Conservation (phyloP, 2,329 filamentous ascomycete genomes). For the Aspergillus fijiensis region DNA sequence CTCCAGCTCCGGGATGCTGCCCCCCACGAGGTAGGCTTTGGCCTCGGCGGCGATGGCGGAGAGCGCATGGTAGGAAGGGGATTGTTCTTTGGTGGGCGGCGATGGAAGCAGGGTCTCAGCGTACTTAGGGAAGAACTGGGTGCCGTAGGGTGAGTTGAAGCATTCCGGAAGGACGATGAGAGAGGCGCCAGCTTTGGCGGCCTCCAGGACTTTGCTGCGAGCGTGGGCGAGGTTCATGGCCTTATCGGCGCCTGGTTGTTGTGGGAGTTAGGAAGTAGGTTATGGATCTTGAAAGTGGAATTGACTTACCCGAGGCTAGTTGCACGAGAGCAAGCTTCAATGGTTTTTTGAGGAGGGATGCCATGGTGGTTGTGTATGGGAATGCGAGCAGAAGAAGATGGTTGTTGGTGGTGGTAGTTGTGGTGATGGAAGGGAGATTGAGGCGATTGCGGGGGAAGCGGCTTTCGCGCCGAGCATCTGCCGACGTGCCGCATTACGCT, state of each 20-base stretch:
- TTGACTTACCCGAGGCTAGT: slow-evolving; percentile 63
- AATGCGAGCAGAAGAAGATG: background rate
- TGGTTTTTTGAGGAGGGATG: slow-evolving; percentile 67
- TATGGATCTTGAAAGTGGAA: slow-evolving; percentile 5
- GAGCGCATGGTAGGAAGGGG: slow-evolving; percentile 83
- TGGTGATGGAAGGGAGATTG: background rate
- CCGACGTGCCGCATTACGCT: too few relatives aligned
- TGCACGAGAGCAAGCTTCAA: slow-evolving; percentile 81
- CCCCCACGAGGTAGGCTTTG: slow-evolving; percentile 78
- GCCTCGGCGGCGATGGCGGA: slow-evolving; percentile 76
- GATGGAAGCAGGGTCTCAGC: slow-evolving; percentile 83
- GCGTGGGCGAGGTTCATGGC: slow-evolving; percentile 77
- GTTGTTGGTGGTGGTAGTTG: background rate
- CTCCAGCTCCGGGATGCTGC: slow-evolving; percentile 84
- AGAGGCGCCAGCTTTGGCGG: slow-evolving; percentile 71
- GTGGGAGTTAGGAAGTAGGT: background rate
- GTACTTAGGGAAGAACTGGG: slow-evolving; percentile 84
- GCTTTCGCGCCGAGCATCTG: background rate
- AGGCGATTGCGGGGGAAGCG: slow-evolving; percentile 1
- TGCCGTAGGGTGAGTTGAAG: slow-evolving; percentile 98
- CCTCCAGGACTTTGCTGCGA: slow-evolving; percentile 77
- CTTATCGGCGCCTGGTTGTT: slow-evolving; percentile 69
- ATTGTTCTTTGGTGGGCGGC: slow-evolving; percentile 67
- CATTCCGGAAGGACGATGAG: slow-evolving; percentile 95
- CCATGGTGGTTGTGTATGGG: slow-evolving; percentile 39